Evolutionary conservation across 192 early-diverging fungal species (phyloP), one percentile per base, ranked within the genome.

Genomic region (Neocallimastix lanati): DNA sequence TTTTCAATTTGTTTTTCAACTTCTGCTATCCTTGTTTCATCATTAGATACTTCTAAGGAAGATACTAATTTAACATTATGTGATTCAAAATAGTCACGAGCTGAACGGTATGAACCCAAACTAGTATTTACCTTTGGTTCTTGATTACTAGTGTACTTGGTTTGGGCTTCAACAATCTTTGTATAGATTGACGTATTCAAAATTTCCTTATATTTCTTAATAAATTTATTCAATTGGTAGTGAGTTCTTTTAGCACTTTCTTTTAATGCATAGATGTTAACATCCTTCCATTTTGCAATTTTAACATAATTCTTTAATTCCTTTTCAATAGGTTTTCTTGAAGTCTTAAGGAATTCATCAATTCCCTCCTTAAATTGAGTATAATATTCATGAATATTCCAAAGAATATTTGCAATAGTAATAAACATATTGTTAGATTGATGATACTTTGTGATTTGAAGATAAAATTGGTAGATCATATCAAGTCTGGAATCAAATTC

Each of bases 241-340:
- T 99, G 98, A 13, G 96, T 95, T 85, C 93, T 91, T 50, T 91
- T 92, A 0, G 98, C 95, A 86, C 93, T 94, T 79, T 94, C 93
- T 29, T 92, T 89, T 36, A 99, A 83, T 0, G 98, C 96, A 80
- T 92, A 93, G 13, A 96, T 93, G 80, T 96, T 99, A 25, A 95
- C 92, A 82, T 99, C 98, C 84, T 96, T 96, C 95, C 96, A 99
- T 76, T 88, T 93, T 9, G 96, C 96, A 81, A 99, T 95, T 86
- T 94, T 92, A 36, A 99, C 95, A 81, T 94, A 96, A 79, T 95
- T 94, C 76, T 92, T 88, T 83, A 99, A 87, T 29, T 98, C 95
- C 80, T 94, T 95, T 38, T 89, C 86, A 36, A 99, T 92, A 1
- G 94, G 90, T 80, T 93, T 91, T 67, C 91, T 88, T 5, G 87